Conservation (phyloP, 2,329 filamentous ascomycete species). For the Fonsecaea nubica region DNA sequence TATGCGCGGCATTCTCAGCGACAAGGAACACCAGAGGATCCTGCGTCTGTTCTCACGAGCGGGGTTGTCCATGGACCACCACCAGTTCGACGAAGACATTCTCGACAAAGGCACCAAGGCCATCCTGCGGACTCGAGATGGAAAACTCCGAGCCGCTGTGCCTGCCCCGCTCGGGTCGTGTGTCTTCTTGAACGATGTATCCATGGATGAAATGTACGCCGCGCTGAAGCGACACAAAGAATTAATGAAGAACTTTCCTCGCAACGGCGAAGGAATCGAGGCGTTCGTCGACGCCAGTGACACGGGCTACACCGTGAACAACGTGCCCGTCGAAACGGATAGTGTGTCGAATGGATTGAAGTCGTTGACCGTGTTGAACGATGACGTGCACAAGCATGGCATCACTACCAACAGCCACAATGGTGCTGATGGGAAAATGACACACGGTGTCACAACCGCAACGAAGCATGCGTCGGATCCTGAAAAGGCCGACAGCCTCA, state of each 20-base stretch:
- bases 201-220: constrained; percentile 65
- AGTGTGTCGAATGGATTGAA: constrained; percentile 26
- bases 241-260: constrained; percentile 66
- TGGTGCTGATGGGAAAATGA: constrained; percentile 12
- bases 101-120: constrained; percentile 70
- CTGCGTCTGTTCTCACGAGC: constrained; percentile 73
- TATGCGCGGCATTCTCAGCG: constrained; percentile 64
- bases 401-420: constrained; percentile 23
- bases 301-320: constrained; percentile 65
- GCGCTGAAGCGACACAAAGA: constrained; percentile 70
- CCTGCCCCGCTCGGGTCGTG: constrained; percentile 71
- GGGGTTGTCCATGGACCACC: constrained; percentile 74
- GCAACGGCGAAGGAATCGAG: constrained; percentile 70
- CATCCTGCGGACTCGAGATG: constrained; percentile 74
- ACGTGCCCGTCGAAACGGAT: constrained; percentile 31
- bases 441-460: constrained; percentile 27
- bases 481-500: constrained; percentile 29
- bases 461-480: constrained; percentile 32
- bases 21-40: constrained; percentile 66
- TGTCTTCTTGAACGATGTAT: constrained; percentile 72
- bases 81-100: constrained; percentile 69
- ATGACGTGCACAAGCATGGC: constrained; percentile 21
- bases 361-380: constrained; percentile 39
- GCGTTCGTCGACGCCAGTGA: constrained; percentile 73
- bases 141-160: constrained; percentile 70